Evolutionary conservation across 805 yeast genomes (phyloP).

Genomic region (Sugiyamaella lignohabitans): DNA sequence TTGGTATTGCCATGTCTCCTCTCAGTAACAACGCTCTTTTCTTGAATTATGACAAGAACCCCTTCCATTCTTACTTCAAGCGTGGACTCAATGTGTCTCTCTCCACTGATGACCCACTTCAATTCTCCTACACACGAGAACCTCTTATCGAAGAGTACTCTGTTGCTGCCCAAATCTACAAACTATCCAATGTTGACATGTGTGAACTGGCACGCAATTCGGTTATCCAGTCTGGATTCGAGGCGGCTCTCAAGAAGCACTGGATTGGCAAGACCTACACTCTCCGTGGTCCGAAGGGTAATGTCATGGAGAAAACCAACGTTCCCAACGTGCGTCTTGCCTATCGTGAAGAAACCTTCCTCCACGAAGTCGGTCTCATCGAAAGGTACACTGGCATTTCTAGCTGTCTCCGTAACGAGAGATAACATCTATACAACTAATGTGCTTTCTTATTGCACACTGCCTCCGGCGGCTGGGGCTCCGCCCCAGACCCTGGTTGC

Average conservation of each 20-base stretch:
- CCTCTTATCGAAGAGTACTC: slow-evolving; percentile 97
- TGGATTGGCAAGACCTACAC: slow-evolving; percentile 73
- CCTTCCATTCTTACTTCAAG: slow-evolving; percentile 83
- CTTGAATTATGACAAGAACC: slow-evolving; percentile 93
- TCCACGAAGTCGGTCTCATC: slow-evolving; percentile 49
- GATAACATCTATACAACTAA: not conserved
- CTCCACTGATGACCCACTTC: slow-evolving; percentile 96
- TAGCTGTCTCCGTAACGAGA: slow-evolving; percentile 4
- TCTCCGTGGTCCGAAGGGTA: slow-evolving; percentile 62
- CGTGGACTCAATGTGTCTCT: slow-evolving; percentile 91
- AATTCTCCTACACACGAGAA: slow-evolving; percentile 93
- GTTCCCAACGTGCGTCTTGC: slow-evolving; percentile 85
- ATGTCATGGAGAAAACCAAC: slow-evolving; percentile 88
- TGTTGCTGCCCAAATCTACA: slow-evolving; percentile 96
- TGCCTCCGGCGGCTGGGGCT: not conserved
- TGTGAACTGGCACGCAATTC: slow-evolving; percentile 94
- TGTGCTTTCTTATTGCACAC: not conserved
- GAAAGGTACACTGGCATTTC: slow-evolving; percentile 25
- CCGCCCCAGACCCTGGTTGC: not conserved
- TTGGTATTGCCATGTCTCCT: slow-evolving; percentile 98
- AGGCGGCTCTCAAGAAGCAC: slow-evolving; percentile 73
- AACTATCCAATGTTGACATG: slow-evolving; percentile 91
- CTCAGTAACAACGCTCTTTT: slow-evolving; percentile 93
- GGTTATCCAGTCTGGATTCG: slow-evolving; percentile 92
- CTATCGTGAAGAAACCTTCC: slow-evolving; percentile 80